Base-by-base conservation (phyloP, 495 filamentous ascomycete genomes). In the Penicillium waksmanii region DNA sequence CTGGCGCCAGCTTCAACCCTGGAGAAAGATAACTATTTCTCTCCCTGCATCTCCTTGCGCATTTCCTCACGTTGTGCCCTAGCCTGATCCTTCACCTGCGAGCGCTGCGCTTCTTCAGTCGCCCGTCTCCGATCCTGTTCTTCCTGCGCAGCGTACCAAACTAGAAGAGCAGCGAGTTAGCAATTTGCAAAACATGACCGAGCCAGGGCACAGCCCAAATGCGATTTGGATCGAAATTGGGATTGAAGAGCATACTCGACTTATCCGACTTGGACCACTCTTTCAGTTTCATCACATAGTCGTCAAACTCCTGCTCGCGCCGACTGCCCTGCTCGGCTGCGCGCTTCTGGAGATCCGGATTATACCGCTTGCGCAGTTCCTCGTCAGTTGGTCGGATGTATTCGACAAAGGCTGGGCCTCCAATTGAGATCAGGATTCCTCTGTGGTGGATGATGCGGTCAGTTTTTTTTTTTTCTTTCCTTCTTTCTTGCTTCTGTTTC, bases 341-440 rank as follows among this genome's bases (percentile, higher is more conserved):
- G 63, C 88, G 84, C 72, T 89, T 90, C 70, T 94, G 91, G 4
- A 98, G 84, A 13, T 98, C 95, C 1, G 94, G 93, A 71, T 93
- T 98, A 79, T 97, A 98, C 73, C 82, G 86, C 81, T 93, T 82
- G 79, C 96, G 91, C 9, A 98, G 80, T 75, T 97, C 93, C 71
- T 97, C 95, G 63, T 97, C 92, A 7, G 91, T 86, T 3, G 96
- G 95, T 51, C 86, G 84, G 38, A 98, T 78, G 62, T 84, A 96
- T 68, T 84, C 79, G n/a, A 93, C 85, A 47, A 97, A 75, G 5
- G 90, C 89, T 33, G 94, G 94, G 23, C 95, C 95, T 40, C 95
- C 95, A 61, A 96, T 77, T 72, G 83, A 85, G 48, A 93, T 77
- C 34, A 80, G 77, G 33, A 77, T 80, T 48, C 87, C 88, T 44